A percentile compares a stretch with the other conserved stretches of the same genome.
These are phyloP conservation scores for Ophiobolus disseminans DNA, from an alignment of 2,329 filamentous ascomycete genomes.

Conservation along the genomic window DNA sequence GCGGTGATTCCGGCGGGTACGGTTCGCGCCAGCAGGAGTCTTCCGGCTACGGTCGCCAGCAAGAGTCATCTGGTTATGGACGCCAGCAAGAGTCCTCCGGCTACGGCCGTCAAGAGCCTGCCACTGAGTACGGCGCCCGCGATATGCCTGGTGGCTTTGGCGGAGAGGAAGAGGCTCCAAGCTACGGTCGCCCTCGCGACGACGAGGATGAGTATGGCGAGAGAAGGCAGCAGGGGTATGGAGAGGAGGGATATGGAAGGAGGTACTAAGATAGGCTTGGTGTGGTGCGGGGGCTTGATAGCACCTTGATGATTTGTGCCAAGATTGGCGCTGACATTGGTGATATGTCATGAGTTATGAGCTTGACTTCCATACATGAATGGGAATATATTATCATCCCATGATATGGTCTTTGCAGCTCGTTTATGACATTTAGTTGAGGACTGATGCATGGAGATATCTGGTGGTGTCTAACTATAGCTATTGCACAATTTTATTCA, in stretches of 20 bases:
- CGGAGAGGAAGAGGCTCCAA: slow-evolving; percentile 10
- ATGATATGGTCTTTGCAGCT: too few relatives aligned
- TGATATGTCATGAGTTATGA: too few relatives aligned
- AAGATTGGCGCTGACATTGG: too few relatives aligned
- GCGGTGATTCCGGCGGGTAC: neutral
- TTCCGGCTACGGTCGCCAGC: neutral
- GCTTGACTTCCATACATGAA: too few relatives aligned
- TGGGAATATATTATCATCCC: too few relatives aligned
- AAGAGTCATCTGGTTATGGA: slow-evolving; percentile 13
- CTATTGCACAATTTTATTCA: too few relatives aligned
- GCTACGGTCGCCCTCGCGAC: slow-evolving; percentile 14
- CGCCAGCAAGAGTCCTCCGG: slow-evolving; percentile 10
- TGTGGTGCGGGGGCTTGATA: too few relatives aligned
- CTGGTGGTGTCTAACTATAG: too few relatives aligned
- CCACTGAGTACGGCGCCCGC: slow-evolving; percentile 20
- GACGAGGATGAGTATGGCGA: slow-evolving; percentile 25
- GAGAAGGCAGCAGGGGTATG: slow-evolving; percentile 27
- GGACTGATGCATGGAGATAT: too few relatives aligned
- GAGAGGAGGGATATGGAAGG: slow-evolving; percentile 27
- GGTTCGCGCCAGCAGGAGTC: neutral
- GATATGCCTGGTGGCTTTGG: slow-evolving; percentile 10
- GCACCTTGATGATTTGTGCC: too few relatives aligned
- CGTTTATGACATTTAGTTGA: too few relatives aligned
- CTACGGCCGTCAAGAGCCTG: slow-evolving; percentile 16
- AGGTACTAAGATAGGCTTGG: slow-evolving; percentile 21